Percentiles rank a stretch among this genome's conserved stretches.
Conservation (phyloP, 2,329 filamentous ascomycete species). For the Alternaria rosae region DNA sequence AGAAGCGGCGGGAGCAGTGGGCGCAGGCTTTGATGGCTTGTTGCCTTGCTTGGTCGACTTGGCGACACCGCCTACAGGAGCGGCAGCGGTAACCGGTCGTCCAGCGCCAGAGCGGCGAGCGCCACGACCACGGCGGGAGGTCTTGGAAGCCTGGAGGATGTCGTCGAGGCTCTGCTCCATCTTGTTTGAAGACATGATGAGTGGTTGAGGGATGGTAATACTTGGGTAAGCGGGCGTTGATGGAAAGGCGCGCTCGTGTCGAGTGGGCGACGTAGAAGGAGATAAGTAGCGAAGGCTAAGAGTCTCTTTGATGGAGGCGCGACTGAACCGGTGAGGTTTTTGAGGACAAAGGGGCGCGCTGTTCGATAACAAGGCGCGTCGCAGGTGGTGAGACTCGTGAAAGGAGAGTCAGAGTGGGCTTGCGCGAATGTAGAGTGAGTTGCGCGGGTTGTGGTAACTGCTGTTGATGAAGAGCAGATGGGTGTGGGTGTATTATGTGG, state of each 20-base stretch:
- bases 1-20: conserved; percentile 68
- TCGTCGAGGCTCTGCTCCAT: conserved; percentile 97
- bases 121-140: conserved; percentile 57
- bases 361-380: conserved; percentile 29
- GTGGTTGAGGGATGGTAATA: conserved; percentile 17
- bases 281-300: conserved; percentile 9
- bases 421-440: conserved; percentile 22
- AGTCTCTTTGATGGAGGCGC: conserved; percentile 18
- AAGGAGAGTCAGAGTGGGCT: conserved; percentile 14
- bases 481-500: conserved; percentile 4
- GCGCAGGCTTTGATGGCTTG: conserved; percentile 67
- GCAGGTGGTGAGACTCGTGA: conserved; percentile 19
- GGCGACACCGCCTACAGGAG: conserved; percentile 84
- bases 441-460: conserved; percentile 15
- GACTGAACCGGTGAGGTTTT: conserved; percentile 10
- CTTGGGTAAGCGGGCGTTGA: conserved; percentile 21
- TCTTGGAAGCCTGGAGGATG: conserved; percentile 77
- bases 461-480: conserved; percentile 18
- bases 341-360: conserved; percentile 27
- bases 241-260: conserved; percentile 20
- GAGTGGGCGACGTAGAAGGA: conserved; percentile 19
- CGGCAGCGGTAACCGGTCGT: conserved; percentile 64
- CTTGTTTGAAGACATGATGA: conserved; percentile 66
- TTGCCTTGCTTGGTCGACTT: conserved; percentile 69
- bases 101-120: conserved; percentile 56